phyloP scores from a whole-genome alignment of 163 green algal genomes.

The Scenedesmus sp. region DNA sequence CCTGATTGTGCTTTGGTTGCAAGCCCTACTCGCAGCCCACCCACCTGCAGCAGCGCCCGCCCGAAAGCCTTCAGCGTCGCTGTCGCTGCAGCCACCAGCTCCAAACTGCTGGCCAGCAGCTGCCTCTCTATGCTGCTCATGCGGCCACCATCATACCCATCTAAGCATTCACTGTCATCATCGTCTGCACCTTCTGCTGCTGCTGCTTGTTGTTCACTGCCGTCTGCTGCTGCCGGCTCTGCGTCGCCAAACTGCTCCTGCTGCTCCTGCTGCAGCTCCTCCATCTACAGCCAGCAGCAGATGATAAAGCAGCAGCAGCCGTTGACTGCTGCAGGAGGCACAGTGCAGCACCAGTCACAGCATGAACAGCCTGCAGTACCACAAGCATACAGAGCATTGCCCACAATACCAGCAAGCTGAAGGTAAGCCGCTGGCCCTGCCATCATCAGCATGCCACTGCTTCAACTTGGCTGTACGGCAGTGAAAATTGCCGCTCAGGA shows the following conservation, averaged over 20 bases:
- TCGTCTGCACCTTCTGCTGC: background rate
- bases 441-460: too few relatives aligned
- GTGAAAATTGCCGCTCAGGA: too few relatives aligned
- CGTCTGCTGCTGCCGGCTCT: background rate
- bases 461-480: too few relatives aligned
- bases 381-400: too few relatives aligned
- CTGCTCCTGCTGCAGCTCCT: conserved; percentile 49
- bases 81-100: conserved; percentile 20
- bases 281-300: conserved; percentile 34
- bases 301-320: background rate
- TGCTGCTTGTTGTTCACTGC: conserved; percentile 13
- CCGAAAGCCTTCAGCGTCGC: conserved; percentile 23
- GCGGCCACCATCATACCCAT: conserved; percentile 31
- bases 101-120: conserved; percentile 1
- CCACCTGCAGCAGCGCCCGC: conserved; percentile 38
- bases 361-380: background rate
- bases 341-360: background rate
- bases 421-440: too few relatives aligned
- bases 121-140: conserved; percentile 23
- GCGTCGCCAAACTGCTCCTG: conserved; percentile 1
- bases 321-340: background rate
- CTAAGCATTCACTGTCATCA: conserved; percentile 1
- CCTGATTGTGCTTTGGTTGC: too few relatives aligned
- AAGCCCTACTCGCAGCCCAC: too few relatives aligned
- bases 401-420: too few relatives aligned